Percentiles rank a stretch among this genome's conserved stretches.
These are phyloP conservation scores for Dothideomycetes sp. DNA, from an alignment of 2,329 filamentous ascomycete genomes.

Conservation along the genomic window DNA sequence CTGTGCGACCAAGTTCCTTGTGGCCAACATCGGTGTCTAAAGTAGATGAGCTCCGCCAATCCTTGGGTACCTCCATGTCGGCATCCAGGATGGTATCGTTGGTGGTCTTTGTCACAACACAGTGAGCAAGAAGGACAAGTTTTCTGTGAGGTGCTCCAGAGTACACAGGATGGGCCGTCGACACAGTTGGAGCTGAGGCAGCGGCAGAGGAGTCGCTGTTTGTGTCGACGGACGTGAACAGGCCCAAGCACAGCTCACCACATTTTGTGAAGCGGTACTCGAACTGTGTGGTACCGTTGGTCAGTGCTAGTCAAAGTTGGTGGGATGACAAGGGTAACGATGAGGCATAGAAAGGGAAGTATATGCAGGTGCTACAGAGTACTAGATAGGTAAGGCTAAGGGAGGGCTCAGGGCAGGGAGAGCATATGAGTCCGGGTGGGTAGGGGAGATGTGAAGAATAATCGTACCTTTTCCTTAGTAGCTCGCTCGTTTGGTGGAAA, in stretches of 20 bases:
- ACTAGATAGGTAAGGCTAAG: neutral
- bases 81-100: constrained; percentile 58
- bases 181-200: constrained; percentile 44
- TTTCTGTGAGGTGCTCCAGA: constrained; percentile 48
- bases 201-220: constrained; percentile 39
- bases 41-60: constrained; percentile 46
- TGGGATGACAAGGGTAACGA: neutral
- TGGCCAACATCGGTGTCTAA: constrained; percentile 46
- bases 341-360: neutral
- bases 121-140: constrained; percentile 64
- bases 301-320: constrained; percentile 1
- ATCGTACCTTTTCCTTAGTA: constrained; percentile 48
- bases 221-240: constrained; percentile 62
- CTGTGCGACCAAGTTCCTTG: constrained; percentile 61
- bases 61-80: constrained; percentile 63
- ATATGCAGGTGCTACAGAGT: neutral
- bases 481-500: constrained; percentile 52
- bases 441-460: too few relatives aligned
- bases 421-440: too few relatives aligned
- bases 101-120: constrained; percentile 64
- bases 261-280: constrained; percentile 66
- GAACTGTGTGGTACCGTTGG: constrained; percentile 44
- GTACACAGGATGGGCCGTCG: constrained; percentile 50
- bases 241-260: constrained; percentile 66
- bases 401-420: constrained; percentile 9